Base-by-base conservation (phyloP, 2,329 filamentous ascomycete genomes). In the Dryadomyces quercivorus region DNA sequence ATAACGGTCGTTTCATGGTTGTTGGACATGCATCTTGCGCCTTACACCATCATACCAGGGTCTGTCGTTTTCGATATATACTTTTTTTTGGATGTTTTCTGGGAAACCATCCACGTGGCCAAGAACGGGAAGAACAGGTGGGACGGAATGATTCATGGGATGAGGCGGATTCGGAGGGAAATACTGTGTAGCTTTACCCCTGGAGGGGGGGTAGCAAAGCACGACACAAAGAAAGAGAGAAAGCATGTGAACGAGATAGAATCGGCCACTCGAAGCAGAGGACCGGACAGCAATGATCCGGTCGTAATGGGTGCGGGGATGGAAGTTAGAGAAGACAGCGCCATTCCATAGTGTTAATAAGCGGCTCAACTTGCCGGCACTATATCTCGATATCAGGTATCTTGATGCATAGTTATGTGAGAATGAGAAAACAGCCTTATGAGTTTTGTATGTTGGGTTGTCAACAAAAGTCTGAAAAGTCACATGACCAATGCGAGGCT, bases 301-400 rank as follows among this genome's bases (percentile, higher is more conserved):
- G 58, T 58, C 54, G 22, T 58, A 59, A 58, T 58, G 52, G 58
- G 54, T 57, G 58, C 42, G 56, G 55, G 58, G 58, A 58, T 21
- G 56, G 21, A 49, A 52, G 18, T 7, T 21, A 52, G 16, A 34
- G 45, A 31, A 46, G 34, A 22, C 26, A 18, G 18, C 34, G 38
- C 20, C 20, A 22, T 49, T 46, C 26, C 15, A 21, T 52, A 31
- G 38, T 36, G 42, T 43, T 53, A 48, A 53, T 42, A 43, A 47
- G 38, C 36, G 51, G 51, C 22, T 48, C 44, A 51, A 51, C 40
- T n/a, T 51, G 50, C 38, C 40, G 15, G 40, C 50, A 20, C 34
- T 50, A 42, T 22, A 16, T 40, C 36, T 40, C 36, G 36, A 40
- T 8, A 40, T 31, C 26, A 31, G 26, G 4, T 31, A 31, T 31